These are phyloP conservation scores for Pisolithus albus DNA, from an alignment of 768 basidiomycete species.

Conservation along the genomic window DNA sequence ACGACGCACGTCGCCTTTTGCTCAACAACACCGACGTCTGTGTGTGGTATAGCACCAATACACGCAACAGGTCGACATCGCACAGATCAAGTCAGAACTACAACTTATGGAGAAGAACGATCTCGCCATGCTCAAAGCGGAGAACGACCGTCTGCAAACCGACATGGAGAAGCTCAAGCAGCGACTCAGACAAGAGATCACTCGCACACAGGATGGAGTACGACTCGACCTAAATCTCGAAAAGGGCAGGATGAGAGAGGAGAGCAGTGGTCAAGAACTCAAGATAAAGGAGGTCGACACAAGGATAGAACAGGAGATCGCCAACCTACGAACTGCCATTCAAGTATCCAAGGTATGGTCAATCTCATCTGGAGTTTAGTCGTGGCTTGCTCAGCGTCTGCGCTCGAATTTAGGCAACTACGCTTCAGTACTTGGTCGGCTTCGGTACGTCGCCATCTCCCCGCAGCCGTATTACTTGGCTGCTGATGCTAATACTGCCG, in stretches of 20 bases:
- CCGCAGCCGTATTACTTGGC: neutral
- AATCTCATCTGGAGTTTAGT: neutral
- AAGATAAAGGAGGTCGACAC: slow-evolving; percentile 99
- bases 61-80: slow-evolving; percentile 95
- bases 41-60: slow-evolving; percentile 72
- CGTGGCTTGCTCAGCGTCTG: neutral
- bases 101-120: slow-evolving; percentile 98
- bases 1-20: neutral
- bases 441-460: slow-evolving; percentile 53
- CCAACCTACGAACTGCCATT: slow-evolving; percentile 72
- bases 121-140: slow-evolving; percentile 88
- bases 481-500: slow-evolving; percentile 6
- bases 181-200: slow-evolving; percentile 85
- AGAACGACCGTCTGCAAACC: slow-evolving; percentile 86
- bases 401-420: slow-evolving; percentile 52
- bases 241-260: slow-evolving; percentile 93
- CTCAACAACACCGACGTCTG: neutral
- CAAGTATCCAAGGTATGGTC: slow-evolving; percentile 71
- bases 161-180: slow-evolving; percentile 96
- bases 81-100: slow-evolving; percentile 92
- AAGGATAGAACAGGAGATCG: slow-evolving; percentile 93
- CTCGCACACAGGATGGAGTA: slow-evolving; percentile 87
- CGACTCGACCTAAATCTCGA: slow-evolving; percentile 92
- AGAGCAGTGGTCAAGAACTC: slow-evolving; percentile 82
- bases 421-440: slow-evolving; percentile 80